A percentile compares a stretch with the other conserved stretches of the same genome.
Evolutionary conservation across 495 filamentous ascomycete species (phyloP).

Genomic region (Rhypophila decipiens): DNA sequence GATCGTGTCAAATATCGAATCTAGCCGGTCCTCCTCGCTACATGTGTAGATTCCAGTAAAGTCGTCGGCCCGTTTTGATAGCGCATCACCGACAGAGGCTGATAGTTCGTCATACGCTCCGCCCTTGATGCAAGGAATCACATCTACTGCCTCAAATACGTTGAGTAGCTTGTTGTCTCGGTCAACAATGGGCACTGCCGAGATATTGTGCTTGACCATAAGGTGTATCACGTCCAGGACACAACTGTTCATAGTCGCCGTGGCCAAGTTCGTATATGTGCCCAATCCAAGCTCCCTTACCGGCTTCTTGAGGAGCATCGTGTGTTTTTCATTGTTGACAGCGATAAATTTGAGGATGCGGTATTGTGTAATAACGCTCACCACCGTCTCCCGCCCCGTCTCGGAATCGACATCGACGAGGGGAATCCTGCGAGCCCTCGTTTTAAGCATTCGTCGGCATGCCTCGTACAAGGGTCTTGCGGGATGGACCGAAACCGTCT

Average conservation of each 20-base stretch:
- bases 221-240: slow-evolving; percentile 95
- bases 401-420: slow-evolving; percentile 93
- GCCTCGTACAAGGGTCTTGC: slow-evolving; percentile 88
- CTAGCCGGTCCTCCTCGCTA: slow-evolving; percentile 80
- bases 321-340: slow-evolving; percentile 86
- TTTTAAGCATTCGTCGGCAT: slow-evolving; percentile 88
- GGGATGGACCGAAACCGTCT: slow-evolving; percentile 93
- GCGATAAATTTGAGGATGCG: slow-evolving; percentile 97
- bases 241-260: slow-evolving; percentile 83
- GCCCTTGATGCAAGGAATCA: slow-evolving; percentile 91
- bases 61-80: slow-evolving; percentile 82
- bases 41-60: slow-evolving; percentile 97
- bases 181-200: slow-evolving; percentile 90
- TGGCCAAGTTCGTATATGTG: slow-evolving; percentile 72
- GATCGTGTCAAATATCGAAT: slow-evolving; percentile 95
- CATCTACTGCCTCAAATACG: slow-evolving; percentile 96
- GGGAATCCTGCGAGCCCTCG: slow-evolving; percentile 86
- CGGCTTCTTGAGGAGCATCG: slow-evolving; percentile 80
- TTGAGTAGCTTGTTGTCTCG: slow-evolving; percentile 77
- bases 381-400: slow-evolving; percentile 84
- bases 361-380: slow-evolving; percentile 96
- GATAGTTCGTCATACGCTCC: slow-evolving; percentile 87
- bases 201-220: slow-evolving; percentile 88
- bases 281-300: slow-evolving; percentile 80
- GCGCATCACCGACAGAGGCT: slow-evolving; percentile 79